phyloP scores from a whole-genome alignment of 306 rosid genomes.

The Prunus mongolica region DNA sequence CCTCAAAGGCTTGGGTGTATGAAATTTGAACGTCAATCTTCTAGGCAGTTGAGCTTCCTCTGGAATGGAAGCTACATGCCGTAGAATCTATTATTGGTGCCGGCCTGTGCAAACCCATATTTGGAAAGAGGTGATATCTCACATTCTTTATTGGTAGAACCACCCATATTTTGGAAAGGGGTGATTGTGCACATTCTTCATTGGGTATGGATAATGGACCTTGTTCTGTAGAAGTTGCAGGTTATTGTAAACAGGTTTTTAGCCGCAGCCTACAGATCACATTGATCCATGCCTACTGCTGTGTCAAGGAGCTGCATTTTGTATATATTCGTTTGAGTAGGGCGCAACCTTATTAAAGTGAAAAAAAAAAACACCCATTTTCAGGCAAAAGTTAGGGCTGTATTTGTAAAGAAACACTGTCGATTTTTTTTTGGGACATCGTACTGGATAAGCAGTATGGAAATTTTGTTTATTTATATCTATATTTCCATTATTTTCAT shows the following conservation, averaged over 20 bases:
- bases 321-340: conserved; percentile 1
- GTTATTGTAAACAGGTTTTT: not conserved
- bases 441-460: not conserved
- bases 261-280: not conserved
- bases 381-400: not conserved
- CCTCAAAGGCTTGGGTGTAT: conserved; percentile 3
- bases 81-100: not conserved
- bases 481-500: not conserved
- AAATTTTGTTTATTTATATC: not conserved
- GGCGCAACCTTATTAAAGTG: not conserved
- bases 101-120: not conserved
- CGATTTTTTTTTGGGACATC: too few relatives aligned
- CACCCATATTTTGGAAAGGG: conserved; percentile 33
- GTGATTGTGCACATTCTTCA: conserved; percentile 18
- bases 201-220: conserved; percentile 12
- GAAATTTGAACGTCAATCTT: not conserved
- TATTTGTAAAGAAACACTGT: not conserved
- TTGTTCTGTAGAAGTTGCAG: conserved; percentile 13
- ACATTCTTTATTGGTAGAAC: conserved; percentile 10
- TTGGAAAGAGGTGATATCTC: not conserved
- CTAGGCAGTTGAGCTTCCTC: not conserved
- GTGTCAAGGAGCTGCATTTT: conserved; percentile 4
- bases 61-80: not conserved
- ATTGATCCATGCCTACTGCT: not conserved
- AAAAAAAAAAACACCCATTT: not conserved